Conservation (phyloP, 768 basidiomycete genomes). For the Leucosporidium scottii region DNA sequence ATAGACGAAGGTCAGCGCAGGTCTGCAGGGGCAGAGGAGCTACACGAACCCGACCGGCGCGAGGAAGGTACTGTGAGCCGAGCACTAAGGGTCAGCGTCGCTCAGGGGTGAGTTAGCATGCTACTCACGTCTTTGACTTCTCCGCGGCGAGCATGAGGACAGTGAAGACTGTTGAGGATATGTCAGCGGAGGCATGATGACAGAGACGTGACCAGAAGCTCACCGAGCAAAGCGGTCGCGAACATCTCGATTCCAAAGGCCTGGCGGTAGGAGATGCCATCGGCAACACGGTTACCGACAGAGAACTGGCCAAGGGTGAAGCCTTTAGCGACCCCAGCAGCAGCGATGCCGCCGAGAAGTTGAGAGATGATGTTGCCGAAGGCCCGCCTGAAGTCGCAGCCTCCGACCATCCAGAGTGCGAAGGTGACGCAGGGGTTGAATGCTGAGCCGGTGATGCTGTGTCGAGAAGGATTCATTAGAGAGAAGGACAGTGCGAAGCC, state of each 20-base stretch:
- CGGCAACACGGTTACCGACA: neutral
- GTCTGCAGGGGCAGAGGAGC: too few species aligned
- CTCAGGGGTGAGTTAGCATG: too few species aligned
- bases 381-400: neutral
- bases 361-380: neutral
- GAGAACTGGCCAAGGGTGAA: neutral
- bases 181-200: too few species aligned
- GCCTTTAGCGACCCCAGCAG: neutral
- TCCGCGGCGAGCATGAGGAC: too few species aligned
- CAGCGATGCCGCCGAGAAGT: neutral
- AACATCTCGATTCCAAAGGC: neutral
- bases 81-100: too few species aligned
- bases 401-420: neutral
- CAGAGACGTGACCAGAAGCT: too few species aligned
- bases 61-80: too few species aligned
- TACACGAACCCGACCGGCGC: too few species aligned
- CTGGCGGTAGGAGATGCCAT: neutral
- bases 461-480: neutral
- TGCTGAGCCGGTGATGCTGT: neutral
- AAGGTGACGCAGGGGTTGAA: neutral
- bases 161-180: too few species aligned
- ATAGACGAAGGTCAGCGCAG: too few species aligned
- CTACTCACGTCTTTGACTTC: too few species aligned
- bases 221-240: neutral
- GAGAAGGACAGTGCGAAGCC: too few species aligned